Evolutionary conservation across 768 basidiomycete species (phyloP).

Genomic region (Trametes gibbosa): DNA sequence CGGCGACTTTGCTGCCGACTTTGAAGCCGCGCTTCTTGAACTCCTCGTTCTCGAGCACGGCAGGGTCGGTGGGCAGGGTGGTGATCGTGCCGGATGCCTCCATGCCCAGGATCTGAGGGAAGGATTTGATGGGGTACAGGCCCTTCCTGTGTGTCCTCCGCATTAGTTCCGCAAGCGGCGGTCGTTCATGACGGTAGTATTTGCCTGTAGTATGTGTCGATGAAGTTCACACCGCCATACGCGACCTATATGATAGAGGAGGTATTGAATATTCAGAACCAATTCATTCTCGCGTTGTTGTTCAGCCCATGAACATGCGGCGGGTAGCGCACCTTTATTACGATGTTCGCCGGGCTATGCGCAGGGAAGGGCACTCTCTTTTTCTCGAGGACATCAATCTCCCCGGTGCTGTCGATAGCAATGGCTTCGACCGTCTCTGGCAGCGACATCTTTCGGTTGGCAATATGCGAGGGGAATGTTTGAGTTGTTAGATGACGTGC

Average conservation of each 20-base stretch:
- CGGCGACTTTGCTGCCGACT: constrained; percentile 71
- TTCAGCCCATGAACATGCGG: no score
- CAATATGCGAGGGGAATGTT: not conserved
- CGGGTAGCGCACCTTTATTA: constrained; percentile 38
- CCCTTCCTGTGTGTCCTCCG: constrained; percentile 44
- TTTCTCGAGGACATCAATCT: constrained; percentile 73
- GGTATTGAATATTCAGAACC: not conserved
- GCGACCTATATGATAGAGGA: constrained; percentile 45
- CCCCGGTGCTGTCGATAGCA: constrained; percentile 70
- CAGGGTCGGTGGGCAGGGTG: constrained; percentile 64
- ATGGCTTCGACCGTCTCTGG: constrained; percentile 69
- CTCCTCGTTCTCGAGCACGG: constrained; percentile 55
- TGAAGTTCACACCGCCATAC: constrained; percentile 84
- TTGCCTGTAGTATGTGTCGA: constrained; percentile 79
- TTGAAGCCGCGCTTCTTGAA: constrained; percentile 64
- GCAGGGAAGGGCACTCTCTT: constrained; percentile 65
- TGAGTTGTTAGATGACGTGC: constrained; percentile 30
- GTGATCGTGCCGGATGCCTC: constrained; percentile 80
- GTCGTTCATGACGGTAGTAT: constrained; percentile 2
- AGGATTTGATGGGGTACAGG: constrained; percentile 53
- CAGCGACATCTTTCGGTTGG: constrained; percentile 41
- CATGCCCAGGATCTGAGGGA: constrained; percentile 70
- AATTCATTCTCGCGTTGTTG: not conserved
- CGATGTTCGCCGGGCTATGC: constrained; percentile 57
- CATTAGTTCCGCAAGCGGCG: not conserved